Conservation (phyloP, 2,329 filamentous ascomycete genomes). For the Orbilia blumenaviensis region DNA sequence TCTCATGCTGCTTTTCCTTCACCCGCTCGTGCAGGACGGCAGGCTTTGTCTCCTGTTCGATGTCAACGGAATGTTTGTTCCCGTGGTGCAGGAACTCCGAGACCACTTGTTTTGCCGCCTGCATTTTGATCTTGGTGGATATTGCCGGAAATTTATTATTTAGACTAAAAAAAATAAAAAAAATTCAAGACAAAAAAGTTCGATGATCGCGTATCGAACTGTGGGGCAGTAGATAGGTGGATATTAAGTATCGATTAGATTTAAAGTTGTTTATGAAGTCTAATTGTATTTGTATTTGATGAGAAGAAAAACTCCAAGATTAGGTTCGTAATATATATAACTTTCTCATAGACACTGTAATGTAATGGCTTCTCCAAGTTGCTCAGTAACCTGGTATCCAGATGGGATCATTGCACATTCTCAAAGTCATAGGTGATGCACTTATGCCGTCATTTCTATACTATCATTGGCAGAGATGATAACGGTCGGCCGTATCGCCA, state of each 20-base stretch:
- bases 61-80: slow-evolving; percentile 43
- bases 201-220: neutral
- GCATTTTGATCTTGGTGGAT: slow-evolving; percentile 23
- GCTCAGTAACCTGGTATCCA: neutral
- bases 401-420: neutral
- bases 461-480: neutral
- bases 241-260: neutral
- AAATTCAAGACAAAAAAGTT: neutral
- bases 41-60: slow-evolving; percentile 45
- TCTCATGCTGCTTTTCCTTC: slow-evolving; percentile 39
- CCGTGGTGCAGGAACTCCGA: slow-evolving; percentile 41
- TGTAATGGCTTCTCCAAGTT: neutral
- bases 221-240: neutral
- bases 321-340: neutral
- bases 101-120: slow-evolving; percentile 39
- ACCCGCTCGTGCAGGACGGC: slow-evolving; percentile 45
- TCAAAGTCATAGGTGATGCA: slow-evolving; percentile 13
- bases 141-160: neutral
- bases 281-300: neutral
- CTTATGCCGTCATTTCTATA: slow-evolving; percentile 19
- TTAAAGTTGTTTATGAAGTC: neutral
- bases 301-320: slow-evolving; percentile 1
- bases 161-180: no score
- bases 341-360: neutral
- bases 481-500: neutral